These are phyloP conservation scores for Stemphylium beticola DNA, from an alignment of 2,329 filamentous ascomycete species.

Conservation along the genomic window DNA sequence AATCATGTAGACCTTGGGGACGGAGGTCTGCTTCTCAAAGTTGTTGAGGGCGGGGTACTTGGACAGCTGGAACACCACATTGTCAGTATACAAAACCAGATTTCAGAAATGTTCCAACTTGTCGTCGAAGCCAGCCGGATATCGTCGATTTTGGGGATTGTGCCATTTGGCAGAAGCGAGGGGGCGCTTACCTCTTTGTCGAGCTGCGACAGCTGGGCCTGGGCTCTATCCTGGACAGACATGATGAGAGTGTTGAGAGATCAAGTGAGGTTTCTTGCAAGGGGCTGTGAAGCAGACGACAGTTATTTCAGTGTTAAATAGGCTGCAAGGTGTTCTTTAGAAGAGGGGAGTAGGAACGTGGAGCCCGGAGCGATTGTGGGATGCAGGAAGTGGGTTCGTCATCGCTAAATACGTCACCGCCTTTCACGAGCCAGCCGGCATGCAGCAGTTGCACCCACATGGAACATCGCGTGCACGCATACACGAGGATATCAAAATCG, in stretches of 20 bases:
- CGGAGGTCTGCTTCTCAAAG: conserved; percentile 80
- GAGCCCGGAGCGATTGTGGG: conserved; percentile 37
- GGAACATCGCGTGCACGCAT: conserved; percentile 5
- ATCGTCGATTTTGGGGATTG: conserved; percentile 15
- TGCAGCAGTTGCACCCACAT: conserved; percentile 8
- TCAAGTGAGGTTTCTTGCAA: conserved; percentile 8
- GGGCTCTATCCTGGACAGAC: conserved; percentile 78
- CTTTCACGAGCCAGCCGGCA: conserved; percentile 41
- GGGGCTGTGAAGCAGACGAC: conserved; percentile 5
- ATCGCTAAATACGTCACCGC: conserved; percentile 46
- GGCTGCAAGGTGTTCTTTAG: conserved; percentile 24
- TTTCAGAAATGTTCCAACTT: neutral
- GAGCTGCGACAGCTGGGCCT: conserved; percentile 77
- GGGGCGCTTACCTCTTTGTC: conserved; percentile 75
- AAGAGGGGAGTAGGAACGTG: conserved; percentile 20
- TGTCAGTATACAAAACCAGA: conserved; percentile 26
- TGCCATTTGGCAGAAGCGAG: conserved; percentile 13
- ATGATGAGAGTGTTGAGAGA: conserved; percentile 55
- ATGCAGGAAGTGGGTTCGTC: conserved; percentile 36
- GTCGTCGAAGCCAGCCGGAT: neutral
- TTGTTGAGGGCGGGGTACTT: conserved; percentile 85
- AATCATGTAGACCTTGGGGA: conserved; percentile 85
- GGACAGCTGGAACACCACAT: conserved; percentile 66
- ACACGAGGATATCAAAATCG: conserved; percentile 5
- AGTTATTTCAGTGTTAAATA: conserved; percentile 7